Evolutionary conservation across 768 basidiomycete genomes (phyloP), one percentile per base, ranked within the genome.

Genomic region (Suillus variegatus): DNA sequence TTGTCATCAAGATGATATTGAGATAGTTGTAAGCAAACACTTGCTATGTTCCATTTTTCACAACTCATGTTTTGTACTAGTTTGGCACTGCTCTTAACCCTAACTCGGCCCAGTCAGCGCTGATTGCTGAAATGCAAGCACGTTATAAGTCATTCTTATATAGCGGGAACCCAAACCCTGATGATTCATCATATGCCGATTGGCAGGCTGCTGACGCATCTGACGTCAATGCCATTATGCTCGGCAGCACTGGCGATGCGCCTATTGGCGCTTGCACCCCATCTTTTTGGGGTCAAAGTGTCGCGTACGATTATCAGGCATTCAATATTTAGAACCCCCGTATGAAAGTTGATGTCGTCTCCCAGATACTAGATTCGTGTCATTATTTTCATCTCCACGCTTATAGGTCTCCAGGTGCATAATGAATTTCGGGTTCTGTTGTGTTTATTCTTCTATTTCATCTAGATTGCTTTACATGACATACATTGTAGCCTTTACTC

Each of bases 1-100:
- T 46, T 93, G 92, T 76, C 92, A 93, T 74, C 84, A 93, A 73
- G 92, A 93, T 73, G 93, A 94, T 71, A 93, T 94, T 65, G 78
- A 88, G 79, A 88, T 91, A 73, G 84, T 93, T 66, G 89, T 89
- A 77, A 65, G 88, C 83, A 25, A 38, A 51, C 35, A 32, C 43
- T 35, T 16, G 12, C 28, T 44, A 6, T 49, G 63, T 38, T 62
- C 57, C 54, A 22, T 62, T 52, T 7, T 60, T 51, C 38, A 40
- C 22, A 49, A 62, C 60, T 63, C 62, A 64, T 65, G 60, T 62
- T 25, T 62, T 49, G 44, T 43, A 8, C 38, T 67, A 77, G 73
- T 81, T 82, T 63, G 90, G 89, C 62, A 90, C 90, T 0, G 84
- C 81, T 38, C 72, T 82, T 13, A 84, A 76, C 71, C 87, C 91